A percentile compares a stretch with the other conserved stretches of the same genome.
These are phyloP conservation scores for Parathielavia hyrcaniae DNA, from an alignment of 495 filamentous ascomycete species.

Conservation along the genomic window DNA sequence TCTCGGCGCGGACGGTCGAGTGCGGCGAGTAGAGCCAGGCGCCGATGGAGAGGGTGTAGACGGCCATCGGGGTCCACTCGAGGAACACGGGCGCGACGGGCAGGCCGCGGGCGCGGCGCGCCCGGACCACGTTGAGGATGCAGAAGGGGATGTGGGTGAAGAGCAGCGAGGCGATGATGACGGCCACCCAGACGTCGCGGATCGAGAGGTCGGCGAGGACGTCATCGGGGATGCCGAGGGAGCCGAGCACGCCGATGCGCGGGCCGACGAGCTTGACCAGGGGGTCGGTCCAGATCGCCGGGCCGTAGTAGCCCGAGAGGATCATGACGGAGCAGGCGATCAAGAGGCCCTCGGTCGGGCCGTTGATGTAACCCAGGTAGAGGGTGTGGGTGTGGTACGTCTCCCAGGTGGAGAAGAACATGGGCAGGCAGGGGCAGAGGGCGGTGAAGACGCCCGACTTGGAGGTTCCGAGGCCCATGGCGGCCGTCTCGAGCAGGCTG, in stretches of 20 bases:
- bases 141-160: constrained; percentile 74
- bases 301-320: constrained; percentile 78
- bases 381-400: constrained; percentile 98
- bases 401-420: constrained; percentile 99
- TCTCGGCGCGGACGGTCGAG: constrained; percentile 68
- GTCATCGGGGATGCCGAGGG: constrained; percentile 41
- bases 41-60: constrained; percentile 65
- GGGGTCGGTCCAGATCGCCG: constrained; percentile 75
- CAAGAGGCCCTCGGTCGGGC: constrained; percentile 90
- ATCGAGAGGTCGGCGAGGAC: constrained; percentile 62
- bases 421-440: constrained; percentile 81
- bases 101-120: constrained; percentile 62
- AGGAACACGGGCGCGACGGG: constrained; percentile 81
- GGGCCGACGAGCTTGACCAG: constrained; percentile 56
- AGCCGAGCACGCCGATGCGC: constrained; percentile 27
- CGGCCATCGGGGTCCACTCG: constrained; percentile 87
- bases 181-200: constrained; percentile 79
- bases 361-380: constrained; percentile 95
- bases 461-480: constrained; percentile 80
- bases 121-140: constrained; percentile 73
- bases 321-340: constrained; percentile 82
- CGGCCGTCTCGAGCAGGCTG: constrained; percentile 79
- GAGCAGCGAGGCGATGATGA: constrained; percentile 67
- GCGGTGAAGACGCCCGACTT: constrained; percentile 85
- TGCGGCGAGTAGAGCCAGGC: constrained; percentile 86